phyloP scores from a whole-genome alignment of 2,329 filamentous ascomycete genomes.

The Ramularia endophylla region DNA sequence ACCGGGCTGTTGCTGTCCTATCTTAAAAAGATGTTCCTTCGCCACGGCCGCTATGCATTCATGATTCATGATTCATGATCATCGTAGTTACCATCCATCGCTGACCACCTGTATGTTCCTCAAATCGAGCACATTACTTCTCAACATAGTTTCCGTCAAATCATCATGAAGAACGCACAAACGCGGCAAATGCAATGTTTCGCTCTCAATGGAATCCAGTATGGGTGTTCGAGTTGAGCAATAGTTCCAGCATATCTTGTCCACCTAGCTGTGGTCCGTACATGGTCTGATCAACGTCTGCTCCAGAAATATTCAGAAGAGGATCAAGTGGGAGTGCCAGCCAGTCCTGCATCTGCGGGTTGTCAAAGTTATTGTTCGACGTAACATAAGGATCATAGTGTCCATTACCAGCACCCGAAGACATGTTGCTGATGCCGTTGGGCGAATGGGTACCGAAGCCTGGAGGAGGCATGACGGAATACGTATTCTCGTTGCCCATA shows the following conservation, averaged over 20 bases:
- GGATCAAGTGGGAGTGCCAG: constrained; percentile 57
- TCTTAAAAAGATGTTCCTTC: no score
- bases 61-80: no score
- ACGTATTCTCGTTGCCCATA: constrained; percentile 32
- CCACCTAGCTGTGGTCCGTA: constrained; percentile 61
- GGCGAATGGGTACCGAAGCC: constrained; percentile 31
- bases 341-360: constrained; percentile 47
- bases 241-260: constrained; percentile 45
- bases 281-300: constrained; percentile 51
- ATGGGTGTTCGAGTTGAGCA: constrained; percentile 26
- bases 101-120: no score
- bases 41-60: no score
- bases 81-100: no score
- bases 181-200: background rate
- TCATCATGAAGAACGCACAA: no score
- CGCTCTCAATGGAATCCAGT: constrained; percentile 7
- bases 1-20: no score
- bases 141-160: no score
- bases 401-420: constrained; percentile 13
- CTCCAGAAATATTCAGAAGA: constrained; percentile 52
- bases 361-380: constrained; percentile 17
- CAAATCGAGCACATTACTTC: no score
- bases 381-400: constrained; percentile 9
- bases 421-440: constrained; percentile 27
- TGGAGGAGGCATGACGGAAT: constrained; percentile 46